Evolutionary conservation across 768 basidiomycete species (phyloP).

Genomic region (Inosperma sp.): DNA sequence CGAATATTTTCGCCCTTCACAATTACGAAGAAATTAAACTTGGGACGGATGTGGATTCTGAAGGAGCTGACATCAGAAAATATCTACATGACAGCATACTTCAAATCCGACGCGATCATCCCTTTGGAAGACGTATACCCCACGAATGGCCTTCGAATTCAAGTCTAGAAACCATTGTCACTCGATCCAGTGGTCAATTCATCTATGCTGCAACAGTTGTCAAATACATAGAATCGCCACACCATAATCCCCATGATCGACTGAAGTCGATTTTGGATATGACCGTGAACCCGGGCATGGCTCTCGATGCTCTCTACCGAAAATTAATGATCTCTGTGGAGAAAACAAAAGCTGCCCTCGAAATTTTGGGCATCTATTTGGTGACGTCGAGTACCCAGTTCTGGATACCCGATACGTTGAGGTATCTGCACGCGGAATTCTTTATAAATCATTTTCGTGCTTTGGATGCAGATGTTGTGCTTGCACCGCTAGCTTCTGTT

Average conservation of each 20-base stretch:
- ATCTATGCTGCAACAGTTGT: constrained; percentile 14
- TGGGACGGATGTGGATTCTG: background rate
- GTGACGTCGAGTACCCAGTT: no score
- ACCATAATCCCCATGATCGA: background rate
- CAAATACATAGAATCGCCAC: constrained; percentile 6
- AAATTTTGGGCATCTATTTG: no score
- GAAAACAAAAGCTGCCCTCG: no score
- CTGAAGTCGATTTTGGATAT: background rate
- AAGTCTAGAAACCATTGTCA: constrained; percentile 7
- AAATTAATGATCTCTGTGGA: no score
- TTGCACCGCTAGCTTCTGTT: no score
- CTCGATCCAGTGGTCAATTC: constrained; percentile 13
- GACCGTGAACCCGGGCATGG: background rate
- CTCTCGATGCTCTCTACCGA: background rate
- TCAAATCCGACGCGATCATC: background rate
- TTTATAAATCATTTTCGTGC: no score
- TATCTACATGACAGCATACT: background rate
- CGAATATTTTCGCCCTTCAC: background rate
- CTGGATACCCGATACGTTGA: no score
- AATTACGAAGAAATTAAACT: background rate
- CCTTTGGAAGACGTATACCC: background rate
- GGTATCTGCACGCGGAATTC: no score
- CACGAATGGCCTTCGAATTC: constrained; percentile 11
- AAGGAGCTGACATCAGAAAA: background rate
- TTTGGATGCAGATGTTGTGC: no score